Base-by-base conservation (phyloP, 768 basidiomycete genomes). In the Trametes punicea region DNA sequence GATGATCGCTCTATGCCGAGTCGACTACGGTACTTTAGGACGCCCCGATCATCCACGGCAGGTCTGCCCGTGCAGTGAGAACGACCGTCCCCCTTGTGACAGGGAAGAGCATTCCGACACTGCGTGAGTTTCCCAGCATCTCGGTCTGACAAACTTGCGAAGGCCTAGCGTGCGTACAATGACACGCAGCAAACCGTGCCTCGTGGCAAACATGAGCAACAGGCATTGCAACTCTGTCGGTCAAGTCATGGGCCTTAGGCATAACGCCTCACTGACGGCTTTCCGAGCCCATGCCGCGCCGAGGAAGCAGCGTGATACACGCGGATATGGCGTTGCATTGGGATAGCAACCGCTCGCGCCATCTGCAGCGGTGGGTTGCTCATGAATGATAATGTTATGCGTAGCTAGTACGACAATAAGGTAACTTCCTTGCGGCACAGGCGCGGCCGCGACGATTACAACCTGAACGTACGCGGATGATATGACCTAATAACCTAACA, bases 131-230 rank as follows among this genome's bases (percentile, higher is more conserved):
- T 58, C 57, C 57, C 57, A 58, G 46, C 57, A 47, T 11, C 46
- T 34, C 38, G 26, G 30, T 40, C 51, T 31, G 21, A 38, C 38
- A 42, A 46, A 16, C 40, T 33, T 50, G 48, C 44, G 52, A 49
- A 57, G 40, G 49, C 31, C 30, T 25, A 31, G 20, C 30, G 55
- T n/a, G 9, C 34, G 30, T 21, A 49, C 33, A 36, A 33, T 40
- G 46, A 25, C 41, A 21, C 8, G 51, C 52, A 51, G 30, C 39
- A 39, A 20, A 21, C 21, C 46, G 62, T 51, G 62, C 67, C 67
- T 64, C 56, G 57, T 60, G 55, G 52, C 33, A 46, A 60, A 63
- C 67, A 67, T 62, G 67, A 59, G 61, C 40, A 41, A 29, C 30
- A 52, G 52, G 62, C 62, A 44, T 62, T 56, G 56, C 57, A 49